Conservation (phyloP, 2,329 filamentous ascomycete genomes). For the Calcarisporium arbuscula region DNA sequence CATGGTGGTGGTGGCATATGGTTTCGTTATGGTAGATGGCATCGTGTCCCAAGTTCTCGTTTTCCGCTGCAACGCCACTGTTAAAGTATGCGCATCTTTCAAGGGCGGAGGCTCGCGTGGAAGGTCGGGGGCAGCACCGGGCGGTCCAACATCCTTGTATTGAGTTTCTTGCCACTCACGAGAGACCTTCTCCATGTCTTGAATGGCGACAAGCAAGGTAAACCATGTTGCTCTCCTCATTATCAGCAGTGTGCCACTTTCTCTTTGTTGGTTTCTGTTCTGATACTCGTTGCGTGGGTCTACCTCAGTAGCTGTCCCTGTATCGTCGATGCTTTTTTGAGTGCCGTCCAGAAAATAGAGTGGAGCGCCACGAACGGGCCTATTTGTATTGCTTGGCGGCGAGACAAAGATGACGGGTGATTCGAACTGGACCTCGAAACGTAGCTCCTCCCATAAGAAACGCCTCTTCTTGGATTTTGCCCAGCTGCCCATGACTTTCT, state of each 20-base stretch:
- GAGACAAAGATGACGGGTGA: slow-evolving; percentile 46
- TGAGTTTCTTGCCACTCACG: slow-evolving; percentile 36
- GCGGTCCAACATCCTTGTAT: slow-evolving; percentile 19
- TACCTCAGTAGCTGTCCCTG: slow-evolving; percentile 24
- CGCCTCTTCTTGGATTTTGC: slow-evolving; percentile 30
- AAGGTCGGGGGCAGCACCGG: slow-evolving; percentile 9
- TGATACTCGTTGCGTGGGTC: slow-evolving; percentile 21
- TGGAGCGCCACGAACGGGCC: slow-evolving; percentile 22
- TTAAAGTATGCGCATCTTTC: slow-evolving; percentile 30
- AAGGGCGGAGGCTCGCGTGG: slow-evolving; percentile 19
- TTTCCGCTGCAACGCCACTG: slow-evolving; percentile 40
- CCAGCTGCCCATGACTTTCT: slow-evolving; percentile 43
- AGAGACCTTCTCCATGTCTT: slow-evolving; percentile 43
- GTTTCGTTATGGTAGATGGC: slow-evolving; percentile 38
- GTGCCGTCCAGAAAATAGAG: slow-evolving; percentile 35
- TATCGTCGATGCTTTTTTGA: slow-evolving; percentile 25
- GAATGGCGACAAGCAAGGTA: slow-evolving; percentile 41
- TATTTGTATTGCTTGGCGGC: slow-evolving; percentile 31
- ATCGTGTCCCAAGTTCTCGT: slow-evolving; percentile 47
- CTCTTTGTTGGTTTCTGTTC: slow-evolving; percentile 19
- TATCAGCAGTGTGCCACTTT: slow-evolving; percentile 46
- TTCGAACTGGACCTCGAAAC: slow-evolving; percentile 44
- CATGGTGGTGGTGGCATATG: slow-evolving; percentile 49
- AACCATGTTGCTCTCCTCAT: slow-evolving; percentile 44
- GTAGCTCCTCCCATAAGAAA: slow-evolving; percentile 37